These are phyloP conservation scores for Russula sp. DNA, from an alignment of 768 basidiomycete genomes.

Conservation along the genomic window DNA sequence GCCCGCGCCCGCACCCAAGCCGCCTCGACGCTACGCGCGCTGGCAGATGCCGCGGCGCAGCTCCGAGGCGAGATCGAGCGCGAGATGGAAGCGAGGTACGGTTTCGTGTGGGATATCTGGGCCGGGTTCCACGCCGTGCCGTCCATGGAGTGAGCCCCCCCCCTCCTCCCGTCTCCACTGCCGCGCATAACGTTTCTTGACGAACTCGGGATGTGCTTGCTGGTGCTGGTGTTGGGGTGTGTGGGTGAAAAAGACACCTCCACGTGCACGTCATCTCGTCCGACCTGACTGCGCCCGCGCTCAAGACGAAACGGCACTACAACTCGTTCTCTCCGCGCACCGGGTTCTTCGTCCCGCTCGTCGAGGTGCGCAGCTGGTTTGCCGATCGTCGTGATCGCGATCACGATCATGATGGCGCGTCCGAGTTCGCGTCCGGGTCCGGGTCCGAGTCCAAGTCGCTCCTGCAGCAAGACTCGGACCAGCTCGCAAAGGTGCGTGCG, in stretches of 20 bases:
- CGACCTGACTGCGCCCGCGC: constrained; percentile 58
- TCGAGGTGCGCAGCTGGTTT: constrained; percentile 79
- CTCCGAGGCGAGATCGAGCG: constrained; percentile 58
- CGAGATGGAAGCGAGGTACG: constrained; percentile 74
- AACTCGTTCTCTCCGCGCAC: constrained; percentile 83
- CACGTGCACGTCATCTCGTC: constrained; percentile 83
- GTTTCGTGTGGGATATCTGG: constrained; percentile 73
- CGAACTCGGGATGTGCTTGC: too few relatives aligned
- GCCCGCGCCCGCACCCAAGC: too few relatives aligned
- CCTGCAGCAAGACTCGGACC: constrained; percentile 29
- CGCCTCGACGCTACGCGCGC: constrained; percentile 38
- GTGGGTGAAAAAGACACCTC: constrained; percentile 54
- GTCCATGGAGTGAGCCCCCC: constrained; percentile 69
- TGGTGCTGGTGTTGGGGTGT: too few relatives aligned
- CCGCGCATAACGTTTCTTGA: too few relatives aligned
- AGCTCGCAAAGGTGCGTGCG: constrained; percentile 43
- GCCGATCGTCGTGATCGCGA: constrained; percentile 31
- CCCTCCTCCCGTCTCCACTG: neutral
- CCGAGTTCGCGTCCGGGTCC: too few relatives aligned
- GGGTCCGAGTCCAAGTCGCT: too few relatives aligned
- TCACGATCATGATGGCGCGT: constrained; percentile 27
- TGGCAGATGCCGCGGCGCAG: constrained; percentile 52
- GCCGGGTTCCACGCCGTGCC: constrained; percentile 81
- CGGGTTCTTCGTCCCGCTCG: constrained; percentile 77
- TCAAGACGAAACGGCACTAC: constrained; percentile 89